Base-by-base conservation (phyloP, 2,329 filamentous ascomycete species). In the Teratosphaeria pseudoeucalypti region DNA sequence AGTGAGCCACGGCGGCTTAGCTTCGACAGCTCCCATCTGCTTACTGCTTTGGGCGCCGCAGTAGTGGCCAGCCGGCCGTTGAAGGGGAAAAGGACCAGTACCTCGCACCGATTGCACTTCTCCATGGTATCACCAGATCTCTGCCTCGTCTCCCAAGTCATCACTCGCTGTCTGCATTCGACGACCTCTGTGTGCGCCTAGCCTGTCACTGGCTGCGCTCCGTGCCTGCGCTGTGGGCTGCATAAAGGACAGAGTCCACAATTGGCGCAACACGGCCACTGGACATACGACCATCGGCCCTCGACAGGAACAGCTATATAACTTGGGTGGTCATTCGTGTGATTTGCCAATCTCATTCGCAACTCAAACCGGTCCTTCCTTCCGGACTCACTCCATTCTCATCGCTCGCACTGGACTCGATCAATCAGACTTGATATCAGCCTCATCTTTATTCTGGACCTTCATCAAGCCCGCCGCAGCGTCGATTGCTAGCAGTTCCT, bases 1-100 rank as follows among this genome's bases (percentile, higher is more conserved):
- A 65, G 60, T 60, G 62, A 66, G 66, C 64, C 64, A 67, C 66
- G 63, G 73, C 72, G 73, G 71, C 73, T 68, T 70, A 68, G 74
- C 73, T 67, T 70, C 71, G 71, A 67, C 69, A 73, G 67, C 65
- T 65, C 70, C 70, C 64, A 64, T 70, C 64, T 66, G 63, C 65
- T 68, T 71, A 66, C 67, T 68, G 64, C 60, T 68, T 71, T 65
- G 29, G 65, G 64, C 61, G 55, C 58, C 5, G 66, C 65, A 66
- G 64, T 65, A 66, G 64, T 65, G 66, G 66, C 68, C 69, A 68
- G 64, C 58, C 61, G 61, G 62, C 59, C 64, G 61, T 60, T 61
- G 63, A 59, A 60, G 61, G 59, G 61, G 59, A 67, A 68, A 66
- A 65, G 64, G 63, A 61, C 43, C 62, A 67, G 67, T 61, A 63